A percentile compares a stretch with the other conserved stretches of the same genome.
Evolutionary conservation across 2,329 filamentous ascomycete genomes (phyloP).

Genomic region (Macrophomina phaseolina): DNA sequence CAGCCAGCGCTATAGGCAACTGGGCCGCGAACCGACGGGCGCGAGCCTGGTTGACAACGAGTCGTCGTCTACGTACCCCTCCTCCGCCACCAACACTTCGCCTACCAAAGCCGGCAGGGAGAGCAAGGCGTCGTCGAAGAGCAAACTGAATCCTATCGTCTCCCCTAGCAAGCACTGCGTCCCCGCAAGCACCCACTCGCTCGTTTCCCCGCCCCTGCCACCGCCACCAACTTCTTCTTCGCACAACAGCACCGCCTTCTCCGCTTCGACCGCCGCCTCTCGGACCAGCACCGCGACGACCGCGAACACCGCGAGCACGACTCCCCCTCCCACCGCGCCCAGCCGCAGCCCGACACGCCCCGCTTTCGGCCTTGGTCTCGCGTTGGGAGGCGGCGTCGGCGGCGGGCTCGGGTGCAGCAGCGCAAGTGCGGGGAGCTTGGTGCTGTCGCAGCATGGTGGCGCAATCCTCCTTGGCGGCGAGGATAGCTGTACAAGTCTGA

Average conservation of each 20-base stretch:
- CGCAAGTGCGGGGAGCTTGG: not conserved
- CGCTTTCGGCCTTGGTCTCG: constrained; percentile 11
- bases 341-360: not conserved
- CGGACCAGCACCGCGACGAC: constrained; percentile 4
- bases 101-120: not conserved
- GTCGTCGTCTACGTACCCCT: not conserved
- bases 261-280: not conserved
- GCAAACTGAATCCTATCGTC: not conserved
- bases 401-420: not conserved
- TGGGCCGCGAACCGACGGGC: constrained; percentile 43
- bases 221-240: not conserved
- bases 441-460: not conserved
- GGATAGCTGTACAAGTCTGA: constrained; percentile 23
- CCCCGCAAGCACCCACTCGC: constrained; percentile 9
- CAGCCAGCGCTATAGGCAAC: constrained; percentile 44
- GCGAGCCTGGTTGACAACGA: not conserved
- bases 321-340: not conserved
- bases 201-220: not conserved
- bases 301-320: not conserved
- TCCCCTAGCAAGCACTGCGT: constrained; percentile 13
- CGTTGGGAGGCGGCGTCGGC: constrained; percentile 2
- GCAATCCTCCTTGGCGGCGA: not conserved
- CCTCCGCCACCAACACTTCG: not conserved
- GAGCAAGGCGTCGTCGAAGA: not conserved
- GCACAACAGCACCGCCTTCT: not conserved